Evolutionary conservation across 2,329 filamentous ascomycete genomes (phyloP).

Genomic region (Calonectria ilicicola): DNA sequence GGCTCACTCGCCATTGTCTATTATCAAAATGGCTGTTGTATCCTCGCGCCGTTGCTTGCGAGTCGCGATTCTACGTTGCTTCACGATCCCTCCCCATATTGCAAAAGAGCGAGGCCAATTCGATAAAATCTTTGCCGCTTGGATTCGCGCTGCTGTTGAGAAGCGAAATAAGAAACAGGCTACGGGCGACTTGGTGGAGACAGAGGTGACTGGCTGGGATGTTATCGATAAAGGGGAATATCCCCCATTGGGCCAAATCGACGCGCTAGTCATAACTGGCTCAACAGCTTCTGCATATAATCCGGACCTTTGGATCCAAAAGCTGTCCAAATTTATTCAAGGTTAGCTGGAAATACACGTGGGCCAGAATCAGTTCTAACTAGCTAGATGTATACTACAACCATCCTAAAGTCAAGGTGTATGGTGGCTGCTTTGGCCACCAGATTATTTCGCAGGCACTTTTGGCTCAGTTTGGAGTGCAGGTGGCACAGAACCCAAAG

Average conservation of each 20-base stretch:
- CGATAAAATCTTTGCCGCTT: background rate
- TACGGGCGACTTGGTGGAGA: background rate
- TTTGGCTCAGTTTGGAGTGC: background rate
- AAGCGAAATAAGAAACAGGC: background rate
- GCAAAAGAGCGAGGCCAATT: background rate
- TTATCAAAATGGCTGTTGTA: background rate
- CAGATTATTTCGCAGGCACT: background rate
- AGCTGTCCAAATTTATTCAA: background rate
- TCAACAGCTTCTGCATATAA: background rate
- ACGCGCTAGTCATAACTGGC: slow-evolving; percentile 1
- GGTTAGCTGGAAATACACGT: background rate
- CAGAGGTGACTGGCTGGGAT: slow-evolving; percentile 2
- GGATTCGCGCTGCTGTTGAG: background rate
- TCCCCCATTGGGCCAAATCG: background rate
- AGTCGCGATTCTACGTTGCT: background rate
- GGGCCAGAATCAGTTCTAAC: background rate
- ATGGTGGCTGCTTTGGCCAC: background rate
- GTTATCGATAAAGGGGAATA: background rate
- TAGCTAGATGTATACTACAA: background rate
- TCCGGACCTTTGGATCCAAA: background rate
- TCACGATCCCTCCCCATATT: background rate
- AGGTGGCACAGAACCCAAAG: background rate
- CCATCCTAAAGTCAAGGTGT: background rate
- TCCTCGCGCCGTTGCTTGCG: background rate
- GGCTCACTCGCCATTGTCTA: background rate